phyloP scores from a whole-genome alignment of 176 grass and related monocot genomes.

The Poa pratensis region DNA sequence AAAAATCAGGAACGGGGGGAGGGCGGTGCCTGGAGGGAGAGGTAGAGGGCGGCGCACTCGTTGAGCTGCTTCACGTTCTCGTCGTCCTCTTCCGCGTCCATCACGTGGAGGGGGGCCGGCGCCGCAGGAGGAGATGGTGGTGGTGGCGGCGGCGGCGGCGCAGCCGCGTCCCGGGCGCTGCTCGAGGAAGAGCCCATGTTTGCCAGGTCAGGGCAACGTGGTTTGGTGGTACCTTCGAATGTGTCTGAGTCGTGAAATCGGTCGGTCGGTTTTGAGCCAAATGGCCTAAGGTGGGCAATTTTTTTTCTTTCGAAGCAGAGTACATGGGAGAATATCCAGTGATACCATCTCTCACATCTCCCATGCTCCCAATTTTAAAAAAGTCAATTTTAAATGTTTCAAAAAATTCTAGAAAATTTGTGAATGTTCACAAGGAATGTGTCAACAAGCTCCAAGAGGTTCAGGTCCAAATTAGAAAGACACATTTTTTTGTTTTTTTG shows the following conservation, averaged over 20 bases:
- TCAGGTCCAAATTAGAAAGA: no score
- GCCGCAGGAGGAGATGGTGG: slow-evolving; percentile 23
- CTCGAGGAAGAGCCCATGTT: slow-evolving; percentile 53
- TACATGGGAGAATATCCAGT: slow-evolving; percentile 27
- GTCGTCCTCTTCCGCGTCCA: slow-evolving; percentile 78
- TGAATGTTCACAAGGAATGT: no score
- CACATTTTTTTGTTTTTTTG: no score
- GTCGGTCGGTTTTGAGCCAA: not conserved
- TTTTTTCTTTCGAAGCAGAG: not conserved
- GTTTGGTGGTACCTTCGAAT: not conserved
- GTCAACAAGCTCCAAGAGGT: no score
- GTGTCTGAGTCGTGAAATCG: not conserved
- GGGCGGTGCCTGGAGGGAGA: slow-evolving; percentile 69
- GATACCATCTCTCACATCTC: no score
- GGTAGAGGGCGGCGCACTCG: slow-evolving; percentile 75
- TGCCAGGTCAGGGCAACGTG: not conserved
- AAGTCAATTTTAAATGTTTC: no score
- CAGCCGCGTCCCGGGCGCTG: slow-evolving; percentile 18
- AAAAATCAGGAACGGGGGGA: not conserved
- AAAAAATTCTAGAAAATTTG: no score
- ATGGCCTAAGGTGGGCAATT: not conserved
- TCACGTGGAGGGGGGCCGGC: slow-evolving; percentile 48
- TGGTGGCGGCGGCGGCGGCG: not conserved
- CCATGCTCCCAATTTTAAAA: no score
- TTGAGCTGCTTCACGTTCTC: slow-evolving; percentile 93